Evolutionary conservation across 768 basidiomycete species (phyloP).

Genomic region (Pleurotus tuber-regium): DNA sequence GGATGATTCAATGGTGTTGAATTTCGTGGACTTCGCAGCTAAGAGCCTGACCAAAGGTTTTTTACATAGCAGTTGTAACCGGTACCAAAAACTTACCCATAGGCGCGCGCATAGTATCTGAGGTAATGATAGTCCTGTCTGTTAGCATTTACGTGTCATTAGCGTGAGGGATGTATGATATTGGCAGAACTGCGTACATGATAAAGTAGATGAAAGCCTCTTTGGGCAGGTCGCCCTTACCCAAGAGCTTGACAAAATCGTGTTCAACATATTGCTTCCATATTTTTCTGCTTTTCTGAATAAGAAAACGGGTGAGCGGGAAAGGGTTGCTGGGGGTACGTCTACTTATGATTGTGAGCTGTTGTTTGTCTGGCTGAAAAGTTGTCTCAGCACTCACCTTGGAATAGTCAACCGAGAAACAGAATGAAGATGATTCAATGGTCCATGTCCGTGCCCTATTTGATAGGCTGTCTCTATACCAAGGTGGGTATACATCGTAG

Average conservation of each 20-base stretch:
- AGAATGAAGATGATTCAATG: conserved; percentile 82
- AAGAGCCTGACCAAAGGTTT: conserved; percentile 49
- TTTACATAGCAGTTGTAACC: too few species aligned
- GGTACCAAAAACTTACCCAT: conserved; percentile 45
- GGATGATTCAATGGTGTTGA: conserved; percentile 58
- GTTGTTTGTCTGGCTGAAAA: background rate
- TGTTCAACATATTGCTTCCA: conserved; percentile 84
- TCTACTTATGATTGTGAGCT: conserved; percentile 30
- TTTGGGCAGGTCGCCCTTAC: conserved; percentile 62
- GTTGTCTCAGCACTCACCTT: conserved; percentile 28
- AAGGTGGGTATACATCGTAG: conserved; percentile 67
- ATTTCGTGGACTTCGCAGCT: conserved; percentile 72
- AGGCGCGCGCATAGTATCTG: conserved; percentile 82
- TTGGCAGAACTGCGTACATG: conserved; percentile 46
- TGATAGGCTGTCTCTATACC: conserved; percentile 68
- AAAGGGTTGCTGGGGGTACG: conserved; percentile 59
- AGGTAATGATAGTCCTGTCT: conserved; percentile 84
- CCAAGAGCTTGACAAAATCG: conserved; percentile 77
- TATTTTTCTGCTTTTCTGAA: conserved; percentile 46
- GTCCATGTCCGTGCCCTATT: conserved; percentile 77
- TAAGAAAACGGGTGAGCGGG: conserved; percentile 66
- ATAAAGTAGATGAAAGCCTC: conserved; percentile 83
- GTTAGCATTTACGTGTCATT: too few species aligned
- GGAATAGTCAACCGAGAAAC: conserved; percentile 47
- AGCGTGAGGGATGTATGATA: background rate